phyloP scores from a whole-genome alignment of 2,329 filamentous ascomycete species.

The Pyrenochaeta sp. region DNA sequence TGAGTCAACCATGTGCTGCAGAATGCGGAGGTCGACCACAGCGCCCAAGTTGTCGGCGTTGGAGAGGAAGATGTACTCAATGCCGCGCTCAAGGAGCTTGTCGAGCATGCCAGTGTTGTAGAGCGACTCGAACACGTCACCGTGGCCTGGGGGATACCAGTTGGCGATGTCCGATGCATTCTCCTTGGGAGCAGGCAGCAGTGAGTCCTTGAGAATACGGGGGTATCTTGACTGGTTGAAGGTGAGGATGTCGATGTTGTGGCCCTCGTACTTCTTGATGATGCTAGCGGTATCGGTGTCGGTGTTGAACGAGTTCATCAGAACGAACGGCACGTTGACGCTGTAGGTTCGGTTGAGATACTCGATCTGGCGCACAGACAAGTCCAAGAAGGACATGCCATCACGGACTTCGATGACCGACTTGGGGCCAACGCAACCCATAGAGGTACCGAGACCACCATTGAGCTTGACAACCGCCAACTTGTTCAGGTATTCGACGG shows the following conservation, averaged over 20 bases:
- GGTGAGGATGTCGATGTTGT: constrained; percentile 99
- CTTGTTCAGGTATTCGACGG: constrained; percentile 94
- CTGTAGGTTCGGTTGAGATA: constrained; percentile 98
- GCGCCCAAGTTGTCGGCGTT: constrained; percentile 99
- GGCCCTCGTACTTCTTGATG: constrained; percentile 99
- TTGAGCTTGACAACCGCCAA: constrained; percentile 99
- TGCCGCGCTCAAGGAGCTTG: constrained; percentile 91
- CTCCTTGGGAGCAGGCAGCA: constrained; percentile 92
- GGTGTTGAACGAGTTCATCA: constrained; percentile 99
- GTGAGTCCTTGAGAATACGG: constrained; percentile 96
- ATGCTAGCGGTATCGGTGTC: constrained; percentile 97
- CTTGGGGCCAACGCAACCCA: constrained; percentile 99
- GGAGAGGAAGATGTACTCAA: constrained; percentile 98
- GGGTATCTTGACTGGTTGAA: constrained; percentile 99
- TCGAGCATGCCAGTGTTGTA: constrained; percentile 99
- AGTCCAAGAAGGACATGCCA: constrained; percentile 99
- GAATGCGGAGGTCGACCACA: constrained; percentile 95
- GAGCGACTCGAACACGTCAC: constrained; percentile 98
- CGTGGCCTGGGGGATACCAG: constrained; percentile 99
- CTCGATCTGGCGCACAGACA: constrained; percentile 98
- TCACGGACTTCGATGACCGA: constrained; percentile 99
- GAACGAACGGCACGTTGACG: constrained; percentile 95
- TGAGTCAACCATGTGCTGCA: constrained; percentile 99
- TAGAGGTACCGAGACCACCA: constrained; percentile 97
- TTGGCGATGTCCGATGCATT: constrained; percentile 87